These are phyloP conservation scores for Lentinula raphanica DNA, from an alignment of 768 basidiomycete species.

Conservation along the genomic window DNA sequence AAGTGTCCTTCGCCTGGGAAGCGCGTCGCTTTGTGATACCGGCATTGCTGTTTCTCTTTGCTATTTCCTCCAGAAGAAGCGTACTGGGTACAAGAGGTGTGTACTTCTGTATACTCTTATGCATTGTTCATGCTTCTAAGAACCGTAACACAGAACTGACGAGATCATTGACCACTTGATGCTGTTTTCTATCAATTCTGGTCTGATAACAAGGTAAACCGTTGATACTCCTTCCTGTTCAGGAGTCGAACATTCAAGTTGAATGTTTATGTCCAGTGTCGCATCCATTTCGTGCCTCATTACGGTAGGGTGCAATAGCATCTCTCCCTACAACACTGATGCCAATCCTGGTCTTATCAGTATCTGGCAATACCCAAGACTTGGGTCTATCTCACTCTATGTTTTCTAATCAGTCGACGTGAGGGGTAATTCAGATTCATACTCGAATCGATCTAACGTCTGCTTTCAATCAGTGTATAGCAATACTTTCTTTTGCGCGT, in stretches of 20 bases:
- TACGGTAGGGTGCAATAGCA: slow-evolving; percentile 15
- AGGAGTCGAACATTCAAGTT: too few relatives aligned
- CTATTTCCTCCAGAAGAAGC: slow-evolving; percentile 26
- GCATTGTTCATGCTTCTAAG: too few relatives aligned
- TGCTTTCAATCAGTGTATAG: slow-evolving; percentile 20
- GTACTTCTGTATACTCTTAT: neutral
- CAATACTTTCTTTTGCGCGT: slow-evolving; percentile 30
- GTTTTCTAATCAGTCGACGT: slow-evolving; percentile 28
- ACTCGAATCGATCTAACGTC: neutral
- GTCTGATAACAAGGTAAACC: slow-evolving; percentile 24
- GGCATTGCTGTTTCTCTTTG: slow-evolving; percentile 24
- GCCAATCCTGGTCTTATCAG: slow-evolving; percentile 9
- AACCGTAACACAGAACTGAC: slow-evolving; percentile 25
- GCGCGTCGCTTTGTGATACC: slow-evolving; percentile 29
- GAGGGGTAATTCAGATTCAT: slow-evolving; percentile 6
- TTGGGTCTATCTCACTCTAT: slow-evolving; percentile 29
- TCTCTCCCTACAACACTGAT: neutral
- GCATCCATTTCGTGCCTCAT: slow-evolving; percentile 25
- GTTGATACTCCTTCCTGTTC: too few relatives aligned
- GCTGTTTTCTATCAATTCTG: slow-evolving; percentile 27
- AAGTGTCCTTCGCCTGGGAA: slow-evolving; percentile 24
- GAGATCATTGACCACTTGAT: slow-evolving; percentile 30
- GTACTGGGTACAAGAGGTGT: slow-evolving; percentile 28
- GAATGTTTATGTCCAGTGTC: slow-evolving; percentile 9
- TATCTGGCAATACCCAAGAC: slow-evolving; percentile 24